phyloP scores from a whole-genome alignment of 495 filamentous ascomycete species.

The Penicillium canescens region DNA sequence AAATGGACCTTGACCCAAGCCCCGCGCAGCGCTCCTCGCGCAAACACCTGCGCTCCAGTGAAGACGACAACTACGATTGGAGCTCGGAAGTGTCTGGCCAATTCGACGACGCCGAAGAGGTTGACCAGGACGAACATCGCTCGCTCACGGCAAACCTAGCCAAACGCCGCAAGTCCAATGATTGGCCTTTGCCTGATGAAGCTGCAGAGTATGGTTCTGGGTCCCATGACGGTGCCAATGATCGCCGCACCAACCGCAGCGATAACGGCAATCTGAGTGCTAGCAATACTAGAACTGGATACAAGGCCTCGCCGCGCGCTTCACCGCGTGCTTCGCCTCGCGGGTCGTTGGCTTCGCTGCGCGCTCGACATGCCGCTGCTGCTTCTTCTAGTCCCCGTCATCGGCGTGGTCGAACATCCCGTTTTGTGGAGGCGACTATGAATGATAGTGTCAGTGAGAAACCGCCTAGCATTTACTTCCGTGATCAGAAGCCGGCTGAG shows the following conservation, averaged over 20 bases:
- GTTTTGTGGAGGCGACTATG: slow-evolving; percentile 76
- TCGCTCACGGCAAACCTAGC: slow-evolving; percentile 32
- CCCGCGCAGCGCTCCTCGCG: slow-evolving; percentile 27
- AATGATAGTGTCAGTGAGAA: slow-evolving; percentile 69
- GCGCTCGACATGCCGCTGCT: slow-evolving; percentile 17
- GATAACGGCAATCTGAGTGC: slow-evolving; percentile 6
- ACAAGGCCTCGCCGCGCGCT: slow-evolving; percentile 31
- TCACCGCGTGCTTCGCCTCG: slow-evolving; percentile 33
- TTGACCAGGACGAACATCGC: slow-evolving; percentile 19
- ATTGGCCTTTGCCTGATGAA: slow-evolving; percentile 48
- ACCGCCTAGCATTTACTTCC: slow-evolving; percentile 64
- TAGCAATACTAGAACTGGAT: not conserved
- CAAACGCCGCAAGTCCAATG: slow-evolving; percentile 49
- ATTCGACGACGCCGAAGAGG: slow-evolving; percentile 46
- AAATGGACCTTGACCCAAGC: slow-evolving; percentile 23
- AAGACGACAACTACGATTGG: slow-evolving; percentile 20
- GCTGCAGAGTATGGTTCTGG: slow-evolving; percentile 15
- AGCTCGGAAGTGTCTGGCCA: slow-evolving; percentile 38
- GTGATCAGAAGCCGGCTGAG: slow-evolving; percentile 13
- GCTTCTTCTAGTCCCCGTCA: slow-evolving; percentile 19
- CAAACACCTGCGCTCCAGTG: slow-evolving; percentile 32
- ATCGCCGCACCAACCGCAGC: slow-evolving; percentile 10
- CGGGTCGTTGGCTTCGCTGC: slow-evolving; percentile 18
- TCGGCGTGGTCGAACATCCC: slow-evolving; percentile 48
- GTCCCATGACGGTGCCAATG: slow-evolving; percentile 6